Conservation (phyloP, 129 eudicot genomes). For the Heracleum sosnowskyi region DNA sequence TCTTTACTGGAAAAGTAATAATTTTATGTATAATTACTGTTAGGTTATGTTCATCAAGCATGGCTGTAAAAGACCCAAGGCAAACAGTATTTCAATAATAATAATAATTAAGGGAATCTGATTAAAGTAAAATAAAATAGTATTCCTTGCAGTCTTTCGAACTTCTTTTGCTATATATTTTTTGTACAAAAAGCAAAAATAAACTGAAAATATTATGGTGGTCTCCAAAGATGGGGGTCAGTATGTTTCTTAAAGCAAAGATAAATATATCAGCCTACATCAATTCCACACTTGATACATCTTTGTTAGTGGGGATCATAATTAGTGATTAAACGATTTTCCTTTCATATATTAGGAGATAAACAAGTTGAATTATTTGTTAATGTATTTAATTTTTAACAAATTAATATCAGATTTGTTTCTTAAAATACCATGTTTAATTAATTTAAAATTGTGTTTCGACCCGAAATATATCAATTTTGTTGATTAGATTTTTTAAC, state of each 20-base stretch:
- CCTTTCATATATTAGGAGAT: too few relatives aligned
- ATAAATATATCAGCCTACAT: constrained; percentile 30
- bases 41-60: constrained; percentile 6
- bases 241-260: constrained; percentile 51
- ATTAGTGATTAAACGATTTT: constrained; percentile 59
- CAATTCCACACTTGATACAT: constrained; percentile 24
- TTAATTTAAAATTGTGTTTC: too few relatives aligned
- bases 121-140: background rate
- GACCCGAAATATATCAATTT: too few relatives aligned
- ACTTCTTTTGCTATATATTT: background rate
- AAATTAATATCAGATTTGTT: too few relatives aligned
- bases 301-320: constrained; percentile 21
- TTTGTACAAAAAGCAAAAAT: background rate
- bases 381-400: too few relatives aligned
- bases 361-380: too few relatives aligned
- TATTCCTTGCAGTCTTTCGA: constrained; percentile 13
- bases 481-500: too few relatives aligned
- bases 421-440: too few relatives aligned
- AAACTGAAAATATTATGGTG: constrained; percentile 30
- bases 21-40: background rate
- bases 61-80: constrained; percentile 16
- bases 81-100: background rate
- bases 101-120: background rate
- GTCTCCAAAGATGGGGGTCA: constrained; percentile 44
- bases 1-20: background rate